Evolutionary conservation across 257 asterid genomes (phyloP), one percentile per base, ranked within the genome.

Genomic region (Gentiana dahurica): DNA sequence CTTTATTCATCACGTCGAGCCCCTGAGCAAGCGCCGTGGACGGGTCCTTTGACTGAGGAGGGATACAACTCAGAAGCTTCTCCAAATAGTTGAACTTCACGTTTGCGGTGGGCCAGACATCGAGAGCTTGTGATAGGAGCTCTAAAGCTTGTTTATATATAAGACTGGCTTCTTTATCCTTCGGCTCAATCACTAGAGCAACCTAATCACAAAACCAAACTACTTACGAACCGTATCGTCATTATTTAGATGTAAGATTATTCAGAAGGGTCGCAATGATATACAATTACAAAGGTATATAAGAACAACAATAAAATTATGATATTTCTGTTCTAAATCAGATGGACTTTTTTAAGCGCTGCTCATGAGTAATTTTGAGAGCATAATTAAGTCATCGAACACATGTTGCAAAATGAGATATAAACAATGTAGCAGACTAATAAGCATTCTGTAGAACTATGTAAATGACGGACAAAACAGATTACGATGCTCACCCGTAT

Each of bases 61-160:
- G 94, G 61, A 89, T 78, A 76, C 93, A 85, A 72, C 83, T 80
- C 51, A 92, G 95, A 73, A 92, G 82, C 87, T 92, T 92, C 78
- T 92, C 99, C 74, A 92, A 69, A 77, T 92, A 92, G 86, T 86
- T 92, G 71, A 92, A 92, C 72, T 92, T 92, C 63, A 92, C 99
- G 75, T 92, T 92, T 43, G 99, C 99, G 80, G 71, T 85, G 51
- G 99, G 95, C 99, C 99, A 92, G 79, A 92, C 99, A 69, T 92
- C 99, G 86, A 92, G 73, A 64, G 99, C 99, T 68, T 83, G 91
- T 56, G 99, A 85, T 51, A 92, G 76, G 68, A 92, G 95, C 73
- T 88, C 99, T 75, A 92, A 68, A 62, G 99, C 95, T 84, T 92
- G 99, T 71, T 85, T 85, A 81, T 85, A 92, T 97, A 92, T 88